A percentile compares a stretch with the other conserved stretches of the same genome.
Conservation (phyloP, 208 protist genomes). For the Leishmania arabica region DNA sequence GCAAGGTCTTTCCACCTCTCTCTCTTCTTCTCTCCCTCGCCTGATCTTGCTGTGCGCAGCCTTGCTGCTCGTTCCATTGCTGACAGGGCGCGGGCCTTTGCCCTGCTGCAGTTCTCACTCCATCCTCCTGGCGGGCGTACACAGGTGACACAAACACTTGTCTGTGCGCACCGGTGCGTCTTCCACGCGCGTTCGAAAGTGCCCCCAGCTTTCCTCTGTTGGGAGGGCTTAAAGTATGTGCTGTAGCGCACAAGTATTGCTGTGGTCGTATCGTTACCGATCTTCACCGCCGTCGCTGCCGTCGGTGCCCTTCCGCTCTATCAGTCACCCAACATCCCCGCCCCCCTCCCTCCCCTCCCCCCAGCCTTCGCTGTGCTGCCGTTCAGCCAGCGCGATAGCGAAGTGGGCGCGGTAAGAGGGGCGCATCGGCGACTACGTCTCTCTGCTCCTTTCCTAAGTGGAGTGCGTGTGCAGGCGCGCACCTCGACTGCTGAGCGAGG, state of each 20-base stretch:
- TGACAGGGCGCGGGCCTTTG: neutral
- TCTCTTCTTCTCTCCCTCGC: neutral
- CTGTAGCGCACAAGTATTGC: too few species aligned
- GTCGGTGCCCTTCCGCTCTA: neutral
- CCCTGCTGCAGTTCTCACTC: neutral
- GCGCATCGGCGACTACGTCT: neutral
- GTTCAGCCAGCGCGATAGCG: neutral
- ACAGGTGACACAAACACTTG: neutral
- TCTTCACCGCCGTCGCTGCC: too few species aligned
- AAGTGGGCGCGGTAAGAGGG: neutral
- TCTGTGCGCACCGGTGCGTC: neutral
- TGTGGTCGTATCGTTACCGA: too few species aligned
- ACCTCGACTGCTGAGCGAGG: neutral
- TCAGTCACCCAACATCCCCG: neutral
- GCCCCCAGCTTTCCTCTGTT: too few species aligned
- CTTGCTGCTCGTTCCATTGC: neutral
- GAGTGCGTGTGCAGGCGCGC: neutral
- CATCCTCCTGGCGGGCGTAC: neutral
- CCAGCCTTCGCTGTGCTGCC: neutral
- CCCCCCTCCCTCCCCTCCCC: too few species aligned
- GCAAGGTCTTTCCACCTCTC: neutral
- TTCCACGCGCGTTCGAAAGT: neutral
- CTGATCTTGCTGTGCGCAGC: neutral
- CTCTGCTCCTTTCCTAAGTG: neutral
- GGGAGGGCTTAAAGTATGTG: too few species aligned